Base-by-base conservation (phyloP, 164 flowering plant species). In the Aristolochia contorta region DNA sequence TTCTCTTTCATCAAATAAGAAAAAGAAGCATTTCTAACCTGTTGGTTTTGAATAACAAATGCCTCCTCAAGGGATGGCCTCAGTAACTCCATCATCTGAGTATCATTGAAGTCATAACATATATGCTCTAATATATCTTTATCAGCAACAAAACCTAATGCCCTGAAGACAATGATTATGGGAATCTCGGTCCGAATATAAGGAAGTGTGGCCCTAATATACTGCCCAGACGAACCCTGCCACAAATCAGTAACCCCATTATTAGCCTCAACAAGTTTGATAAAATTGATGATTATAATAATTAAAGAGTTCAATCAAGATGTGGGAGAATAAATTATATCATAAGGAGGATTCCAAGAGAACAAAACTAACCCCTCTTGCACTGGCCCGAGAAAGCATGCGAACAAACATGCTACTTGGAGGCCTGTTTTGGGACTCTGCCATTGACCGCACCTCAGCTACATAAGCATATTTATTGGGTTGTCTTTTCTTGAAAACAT, bases 401-500 rank as follows among this genome's bases (percentile, higher is more conserved):
- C 96, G 84, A 57, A 94, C 99, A 83, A 94, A 89, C 97, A 91
- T 91, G 57, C 86, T n/a, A n/a, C n/a, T 94, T 0, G 99, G 97
- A 27, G 99, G 93, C 74, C 93, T 82, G 64, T 87, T 94, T 58
- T 94, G 99, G 33, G 84, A 71, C 76, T 94, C 99, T 0, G 96
- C 95, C 93, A 94, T 91, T 1, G 99, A 94, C 48, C 99, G 80
- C 16, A 91, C 97, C 73, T 94, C 99, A 6, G 77, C 99, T 57
- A 89, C 96, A 72, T 75, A 94, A 13, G 99, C 93, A 69, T 86
- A 91, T 78, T 94, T 94, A 77, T 94, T 91, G 15, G 99, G 99
- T 71, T 94, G 99, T 67, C 99, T 83, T 70, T 89, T 94, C 77
- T 94, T 94, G 64, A 91, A 94, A 15, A 94, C 99, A 65, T 94